A percentile compares a stretch with the other conserved stretches of the same genome.
Evolutionary conservation across 345 rosid species (phyloP).

Genomic region (Hevea brasiliensis): DNA sequence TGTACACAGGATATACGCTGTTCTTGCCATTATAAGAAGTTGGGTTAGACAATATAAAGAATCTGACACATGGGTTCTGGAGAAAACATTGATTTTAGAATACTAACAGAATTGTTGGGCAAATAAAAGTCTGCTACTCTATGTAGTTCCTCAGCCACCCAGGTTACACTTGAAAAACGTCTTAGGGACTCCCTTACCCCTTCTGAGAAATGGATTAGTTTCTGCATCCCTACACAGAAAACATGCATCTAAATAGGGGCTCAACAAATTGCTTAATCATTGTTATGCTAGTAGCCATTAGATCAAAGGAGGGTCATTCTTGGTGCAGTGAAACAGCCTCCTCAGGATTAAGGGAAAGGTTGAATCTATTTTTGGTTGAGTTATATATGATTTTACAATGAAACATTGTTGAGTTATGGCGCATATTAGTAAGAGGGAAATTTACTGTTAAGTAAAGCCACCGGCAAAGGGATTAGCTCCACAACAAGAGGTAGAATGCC

Average conservation of each 20-base stretch:
- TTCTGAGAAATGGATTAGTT: constrained; percentile 71
- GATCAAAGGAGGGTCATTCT: no score
- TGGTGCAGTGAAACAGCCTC: no score
- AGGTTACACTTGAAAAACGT: constrained; percentile 75
- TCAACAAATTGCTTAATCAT: not conserved
- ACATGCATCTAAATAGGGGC: constrained; percentile 19
- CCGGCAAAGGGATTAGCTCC: no score
- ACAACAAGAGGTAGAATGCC: no score
- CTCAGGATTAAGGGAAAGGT: no score
- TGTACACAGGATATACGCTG: constrained; percentile 95
- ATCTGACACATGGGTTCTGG: not conserved
- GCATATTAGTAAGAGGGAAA: no score
- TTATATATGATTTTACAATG: no score
- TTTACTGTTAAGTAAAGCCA: no score
- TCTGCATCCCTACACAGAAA: constrained; percentile 66
- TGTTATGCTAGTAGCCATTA: not conserved
- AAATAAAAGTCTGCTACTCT: constrained; percentile 75
- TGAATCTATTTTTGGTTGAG: no score
- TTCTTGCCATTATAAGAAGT: constrained; percentile 25
- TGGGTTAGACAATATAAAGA: not conserved
- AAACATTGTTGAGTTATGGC: no score
- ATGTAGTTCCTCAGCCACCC: constrained; percentile 97
- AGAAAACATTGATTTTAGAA: not conserved
- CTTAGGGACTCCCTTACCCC: constrained; percentile 83
- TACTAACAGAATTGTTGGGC: constrained; percentile 71